These are phyloP conservation scores for Glycine latifolia DNA, from an alignment of 306 rosid genomes.

Conservation along the genomic window DNA sequence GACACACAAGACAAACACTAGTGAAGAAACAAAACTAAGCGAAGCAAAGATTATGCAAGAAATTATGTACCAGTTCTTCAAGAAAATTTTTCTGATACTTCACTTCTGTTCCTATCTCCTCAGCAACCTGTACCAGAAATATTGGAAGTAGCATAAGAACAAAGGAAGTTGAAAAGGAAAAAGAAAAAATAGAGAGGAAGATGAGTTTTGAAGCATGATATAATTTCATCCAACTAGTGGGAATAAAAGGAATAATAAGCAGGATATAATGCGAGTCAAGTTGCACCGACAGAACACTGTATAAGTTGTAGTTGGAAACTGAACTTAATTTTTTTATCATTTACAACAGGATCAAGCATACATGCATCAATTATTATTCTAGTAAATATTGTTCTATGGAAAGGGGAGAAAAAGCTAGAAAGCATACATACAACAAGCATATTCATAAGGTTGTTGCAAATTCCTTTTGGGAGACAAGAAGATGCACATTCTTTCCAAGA, in stretches of 20 bases:
- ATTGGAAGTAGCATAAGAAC: constrained; percentile 34
- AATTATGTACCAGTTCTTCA: constrained; percentile 74
- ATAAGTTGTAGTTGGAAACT: background rate
- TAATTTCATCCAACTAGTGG: constrained; percentile 30
- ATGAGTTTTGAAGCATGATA: constrained; percentile 15
- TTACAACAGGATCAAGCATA: background rate
- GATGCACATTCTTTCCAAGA: constrained; percentile 21
- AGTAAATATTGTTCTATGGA: background rate
- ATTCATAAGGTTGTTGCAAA: constrained; percentile 14
- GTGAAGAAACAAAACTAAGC: background rate
- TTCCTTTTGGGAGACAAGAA: background rate
- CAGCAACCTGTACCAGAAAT: constrained; percentile 73
- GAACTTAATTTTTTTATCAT: background rate
- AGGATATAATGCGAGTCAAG: constrained; percentile 29
- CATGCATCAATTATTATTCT: constrained; percentile 18
- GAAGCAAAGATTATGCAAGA: constrained; percentile 20
- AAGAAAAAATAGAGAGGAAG: constrained; percentile 8
- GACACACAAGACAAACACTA: background rate
- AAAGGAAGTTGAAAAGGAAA: background rate
- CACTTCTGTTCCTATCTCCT: constrained; percentile 84
- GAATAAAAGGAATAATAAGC: constrained; percentile 6
- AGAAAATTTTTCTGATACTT: constrained; percentile 75
- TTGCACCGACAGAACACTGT: background rate
- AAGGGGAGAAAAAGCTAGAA: background rate
- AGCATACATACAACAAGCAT: constrained; percentile 37